Base-by-base conservation (phyloP, 2,329 filamentous ascomycete genomes). In the Grosmannia penicillata region DNA sequence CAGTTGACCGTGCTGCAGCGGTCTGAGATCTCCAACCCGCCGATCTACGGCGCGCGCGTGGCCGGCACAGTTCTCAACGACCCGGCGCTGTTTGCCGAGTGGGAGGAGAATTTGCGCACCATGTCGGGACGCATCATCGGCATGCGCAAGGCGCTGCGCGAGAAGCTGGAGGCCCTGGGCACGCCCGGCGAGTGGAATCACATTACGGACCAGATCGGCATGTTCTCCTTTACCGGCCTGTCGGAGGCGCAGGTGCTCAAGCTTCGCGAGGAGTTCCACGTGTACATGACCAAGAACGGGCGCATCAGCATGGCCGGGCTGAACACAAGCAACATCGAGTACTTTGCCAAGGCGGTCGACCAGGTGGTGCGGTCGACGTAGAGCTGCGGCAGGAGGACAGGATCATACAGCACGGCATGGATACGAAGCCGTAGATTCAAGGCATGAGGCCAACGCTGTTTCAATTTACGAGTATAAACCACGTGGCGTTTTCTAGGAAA, bases 271-370 rank as follows among this genome's bases (percentile, higher is more conserved):
- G 72, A 82, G 36, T 73, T 68, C 43, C 83, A 91, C 57, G 69
- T 91, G 38, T 91, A 91, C 63, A 87, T 89, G 74, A 96, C 89
- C 48, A 95, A 95, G 74, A 98, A 98, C 55, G 91, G 91, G 18
- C 81, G 91, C 35, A 94, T 96, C 61, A 93, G 83, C 56, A 96
- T 98, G 89, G 91, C 91, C 6, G 91, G 91, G n/a, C 64, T 96
- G 48, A 96, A 96, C 60, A 82, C 83, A 21, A 65, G 78, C 53
- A 98, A 96, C 56, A 70, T 96, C 42, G 85, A 94, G 39, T 94
- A 95, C 62, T 82, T 96, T 52, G 91, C 87, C 34, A 78, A 82
- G 59, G 85, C 89, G 1, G 74, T 96, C 11, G 81, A 95, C 56
- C 81, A 80, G 58, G 82, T 89, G 24, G 84, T 96, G 21, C 63